Evolutionary conservation across 257 asterid species (phyloP).

Genomic region (Linaria vulgaris): DNA sequence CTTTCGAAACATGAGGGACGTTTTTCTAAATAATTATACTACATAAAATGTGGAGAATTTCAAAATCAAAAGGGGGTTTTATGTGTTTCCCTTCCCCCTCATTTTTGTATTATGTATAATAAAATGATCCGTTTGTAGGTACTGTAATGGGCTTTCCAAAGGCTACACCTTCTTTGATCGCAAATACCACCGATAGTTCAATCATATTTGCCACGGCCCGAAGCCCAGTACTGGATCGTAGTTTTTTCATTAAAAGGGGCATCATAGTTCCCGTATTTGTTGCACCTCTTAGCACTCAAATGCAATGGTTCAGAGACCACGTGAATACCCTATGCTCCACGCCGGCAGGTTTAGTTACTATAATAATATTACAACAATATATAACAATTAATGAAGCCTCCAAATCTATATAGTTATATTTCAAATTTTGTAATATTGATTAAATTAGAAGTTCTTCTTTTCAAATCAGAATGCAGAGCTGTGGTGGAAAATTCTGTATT

Average conservation of each 20-base stretch:
- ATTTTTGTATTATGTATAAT: too few relatives aligned
- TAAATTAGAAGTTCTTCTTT: not conserved
- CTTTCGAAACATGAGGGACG: too few relatives aligned
- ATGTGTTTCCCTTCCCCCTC: too few relatives aligned
- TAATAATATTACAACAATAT: too few relatives aligned
- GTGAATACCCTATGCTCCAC: slow-evolving; percentile 22
- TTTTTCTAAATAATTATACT: too few relatives aligned
- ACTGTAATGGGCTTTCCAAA: slow-evolving; percentile 21
- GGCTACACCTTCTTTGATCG: slow-evolving; percentile 22
- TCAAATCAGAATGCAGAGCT: not conserved
- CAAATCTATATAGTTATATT: not conserved
- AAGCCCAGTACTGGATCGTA: slow-evolving; percentile 25
- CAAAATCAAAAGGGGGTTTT: too few relatives aligned
- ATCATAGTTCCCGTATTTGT: slow-evolving; percentile 16
- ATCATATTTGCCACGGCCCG: slow-evolving; percentile 29
- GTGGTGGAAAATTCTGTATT: slow-evolving; percentile 20
- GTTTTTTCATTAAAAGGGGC: slow-evolving; percentile 20
- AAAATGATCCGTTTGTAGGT: too few relatives aligned
- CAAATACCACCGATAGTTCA: slow-evolving; percentile 15
- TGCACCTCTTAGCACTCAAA: slow-evolving; percentile 22
- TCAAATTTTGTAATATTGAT: too few relatives aligned
- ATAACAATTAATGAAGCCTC: too few relatives aligned
- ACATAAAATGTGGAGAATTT: too few relatives aligned
- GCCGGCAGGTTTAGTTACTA: slow-evolving; percentile 16
- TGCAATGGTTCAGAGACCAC: slow-evolving; percentile 29